Evolutionary conservation across 2,329 filamentous ascomycete species (phyloP).

Genomic region (Paraconiothyrium sp.): DNA sequence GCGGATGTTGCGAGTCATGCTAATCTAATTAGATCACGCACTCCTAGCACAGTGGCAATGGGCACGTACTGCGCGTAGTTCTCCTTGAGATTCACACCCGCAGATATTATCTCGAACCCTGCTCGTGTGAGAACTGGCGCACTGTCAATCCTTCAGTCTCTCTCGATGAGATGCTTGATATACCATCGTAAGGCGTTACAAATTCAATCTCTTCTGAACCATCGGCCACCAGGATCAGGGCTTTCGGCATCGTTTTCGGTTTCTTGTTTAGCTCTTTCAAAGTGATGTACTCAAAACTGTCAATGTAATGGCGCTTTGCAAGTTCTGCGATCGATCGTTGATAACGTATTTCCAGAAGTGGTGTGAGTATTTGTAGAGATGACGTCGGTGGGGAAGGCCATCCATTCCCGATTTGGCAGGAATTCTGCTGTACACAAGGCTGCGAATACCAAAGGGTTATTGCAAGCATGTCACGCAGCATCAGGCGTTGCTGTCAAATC

Average conservation of each 20-base stretch:
- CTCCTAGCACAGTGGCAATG: neutral
- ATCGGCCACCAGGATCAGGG: slow-evolving; percentile 51
- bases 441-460: neutral
- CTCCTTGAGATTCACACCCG: slow-evolving; percentile 46
- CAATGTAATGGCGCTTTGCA: neutral
- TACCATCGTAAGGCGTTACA: slow-evolving; percentile 53
- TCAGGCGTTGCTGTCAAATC: neutral
- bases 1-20: slow-evolving; percentile 50
- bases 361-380: neutral
- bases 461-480: too few species aligned
- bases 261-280: neutral
- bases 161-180: slow-evolving; percentile 10
- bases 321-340: neutral
- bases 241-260: slow-evolving; percentile 39
- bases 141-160: neutral
- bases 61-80: slow-evolving; percentile 40
- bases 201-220: slow-evolving; percentile 55
- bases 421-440: neutral
- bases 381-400: slow-evolving; percentile 12
- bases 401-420: neutral
- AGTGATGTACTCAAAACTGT: neutral
- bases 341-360: neutral
- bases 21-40: slow-evolving; percentile 16
- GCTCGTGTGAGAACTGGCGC: slow-evolving; percentile 49
- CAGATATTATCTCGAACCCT: slow-evolving; percentile 49